Evolutionary conservation across 306 rosid genomes (phyloP), one percentile per base, ranked within the genome.

Genomic region (Prunus kanzakura): DNA sequence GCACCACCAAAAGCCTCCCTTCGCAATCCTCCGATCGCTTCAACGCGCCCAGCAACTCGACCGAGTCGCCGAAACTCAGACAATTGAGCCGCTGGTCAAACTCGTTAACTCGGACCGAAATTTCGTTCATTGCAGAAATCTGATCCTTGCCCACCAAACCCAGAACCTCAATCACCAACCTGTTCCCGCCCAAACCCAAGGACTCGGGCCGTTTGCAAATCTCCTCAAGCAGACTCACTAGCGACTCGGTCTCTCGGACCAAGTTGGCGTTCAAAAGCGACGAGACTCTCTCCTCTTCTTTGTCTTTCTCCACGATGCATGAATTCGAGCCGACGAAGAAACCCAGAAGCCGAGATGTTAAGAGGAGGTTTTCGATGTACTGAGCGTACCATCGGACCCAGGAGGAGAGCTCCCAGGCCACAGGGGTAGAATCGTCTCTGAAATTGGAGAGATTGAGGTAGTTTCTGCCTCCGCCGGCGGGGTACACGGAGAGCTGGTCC

Each of bases 381-480:
- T 82, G 84, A 0, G 91, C 96, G 79, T 90, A 89, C 96, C 96
- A 94, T 10, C 97, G 85, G 14, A 90, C 97, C 95, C 96, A 92
- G 0, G 88, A 85, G 0, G 97, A 91, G 43, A 92, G 93, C 45
- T 90, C 87, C 98, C 97, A 94, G 0, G 89, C 65, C 0, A 78
- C 20, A 11, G 89, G 87, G 52, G 68, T 72, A 8, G 81, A 78
- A 47, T 18, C 71, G 78, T 86, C 94, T 0, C 97, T 89, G 79
- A 94, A 94, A 68, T 88, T 82, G n/a, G 98, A 91, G 74, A 94
- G 96, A 23, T 91, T 91, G 4, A 94, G 98, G 89, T 91, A 90
- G 83, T 94, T 94, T 72, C 98, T 80, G 38, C 98, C 98, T 18
- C 97, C 97, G 15, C 76, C 2, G 35, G 84, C 35, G 25, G 98